These are phyloP conservation scores for Talaromyces ruber DNA, from an alignment of 495 filamentous ascomycete species.

Conservation along the genomic window DNA sequence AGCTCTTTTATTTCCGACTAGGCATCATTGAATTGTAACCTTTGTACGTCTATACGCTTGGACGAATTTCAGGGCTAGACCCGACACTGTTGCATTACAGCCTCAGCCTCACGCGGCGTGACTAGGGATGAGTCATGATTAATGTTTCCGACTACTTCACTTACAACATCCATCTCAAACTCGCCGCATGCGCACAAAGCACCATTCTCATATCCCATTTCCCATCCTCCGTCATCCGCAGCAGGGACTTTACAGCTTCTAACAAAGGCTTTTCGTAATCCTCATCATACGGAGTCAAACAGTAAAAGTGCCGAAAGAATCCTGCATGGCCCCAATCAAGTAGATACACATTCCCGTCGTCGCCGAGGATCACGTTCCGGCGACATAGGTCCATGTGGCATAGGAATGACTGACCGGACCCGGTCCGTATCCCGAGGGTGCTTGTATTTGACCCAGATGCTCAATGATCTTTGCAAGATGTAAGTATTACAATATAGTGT, in stretches of 20 bases:
- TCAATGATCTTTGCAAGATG: slow-evolving; percentile 1
- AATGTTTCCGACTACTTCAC: background rate
- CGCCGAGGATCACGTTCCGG: slow-evolving; percentile 1
- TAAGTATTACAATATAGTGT: background rate
- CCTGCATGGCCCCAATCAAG: slow-evolving; percentile 8
- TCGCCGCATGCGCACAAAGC: background rate
- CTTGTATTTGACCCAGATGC: background rate
- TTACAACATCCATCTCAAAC: slow-evolving; percentile 1
- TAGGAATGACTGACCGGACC: slow-evolving; percentile 3
- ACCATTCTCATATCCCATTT: slow-evolving; percentile 4
- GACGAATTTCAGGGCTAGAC: background rate
- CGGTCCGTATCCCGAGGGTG: background rate
- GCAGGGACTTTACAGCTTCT: background rate
- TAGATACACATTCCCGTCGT: background rate
- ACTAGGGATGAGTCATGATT: background rate
- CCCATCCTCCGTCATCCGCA: slow-evolving; percentile 3
- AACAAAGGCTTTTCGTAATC: slow-evolving; percentile 4
- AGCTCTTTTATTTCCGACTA: too few relatives aligned
- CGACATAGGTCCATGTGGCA: slow-evolving; percentile 7
- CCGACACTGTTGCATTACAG: background rate
- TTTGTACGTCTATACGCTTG: background rate
- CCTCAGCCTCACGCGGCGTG: background rate
- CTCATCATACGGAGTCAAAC: slow-evolving; percentile 3
- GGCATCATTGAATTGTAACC: background rate
- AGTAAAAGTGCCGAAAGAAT: slow-evolving; percentile 5